phyloP scores from a whole-genome alignment of 768 basidiomycete genomes.

The Collybiopsis luxurians region DNA sequence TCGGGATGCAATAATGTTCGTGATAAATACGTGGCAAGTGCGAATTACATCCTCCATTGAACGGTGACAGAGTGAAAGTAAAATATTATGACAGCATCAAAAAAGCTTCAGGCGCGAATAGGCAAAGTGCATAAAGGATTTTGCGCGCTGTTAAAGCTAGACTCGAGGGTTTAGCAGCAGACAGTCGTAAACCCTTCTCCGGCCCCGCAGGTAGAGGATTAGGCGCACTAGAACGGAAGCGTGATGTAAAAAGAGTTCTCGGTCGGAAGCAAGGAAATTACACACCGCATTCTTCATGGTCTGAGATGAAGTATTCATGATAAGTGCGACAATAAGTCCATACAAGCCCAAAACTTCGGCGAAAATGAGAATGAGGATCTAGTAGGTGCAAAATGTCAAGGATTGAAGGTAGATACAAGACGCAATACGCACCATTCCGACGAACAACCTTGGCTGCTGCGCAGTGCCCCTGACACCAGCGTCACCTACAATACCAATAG shows the following conservation, averaged over 20 bases:
- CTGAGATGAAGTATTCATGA: conserved; percentile 81
- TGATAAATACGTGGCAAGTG: not conserved
- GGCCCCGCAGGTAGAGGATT: not conserved
- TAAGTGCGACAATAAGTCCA: conserved; percentile 92
- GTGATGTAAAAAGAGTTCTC: not conserved
- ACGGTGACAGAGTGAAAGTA: not conserved
- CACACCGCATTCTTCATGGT: conserved; percentile 25
- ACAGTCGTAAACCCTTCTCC: too few relatives aligned
- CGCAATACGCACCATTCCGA: conserved; percentile 73
- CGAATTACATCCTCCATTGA: not conserved
- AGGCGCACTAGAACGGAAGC: not conserved
- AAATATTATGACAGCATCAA: conserved; percentile 1
- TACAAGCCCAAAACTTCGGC: conserved; percentile 93
- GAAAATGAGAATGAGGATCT: conserved; percentile 98
- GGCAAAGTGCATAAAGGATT: not conserved
- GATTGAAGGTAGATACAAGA: not conserved
- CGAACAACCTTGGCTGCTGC: conserved; percentile 91
- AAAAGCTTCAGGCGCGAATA: not conserved
- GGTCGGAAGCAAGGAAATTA: not conserved
- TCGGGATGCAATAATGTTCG: not conserved
- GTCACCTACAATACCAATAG: conserved; percentile 98
- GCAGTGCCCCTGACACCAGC: conserved; percentile 98
- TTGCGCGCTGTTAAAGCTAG: too few relatives aligned
- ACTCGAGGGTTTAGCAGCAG: too few relatives aligned
- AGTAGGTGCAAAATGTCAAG: not conserved